These are phyloP conservation scores for Alloascoidea hylecoeti DNA, from an alignment of 805 yeast genomes.

Conservation along the genomic window DNA sequence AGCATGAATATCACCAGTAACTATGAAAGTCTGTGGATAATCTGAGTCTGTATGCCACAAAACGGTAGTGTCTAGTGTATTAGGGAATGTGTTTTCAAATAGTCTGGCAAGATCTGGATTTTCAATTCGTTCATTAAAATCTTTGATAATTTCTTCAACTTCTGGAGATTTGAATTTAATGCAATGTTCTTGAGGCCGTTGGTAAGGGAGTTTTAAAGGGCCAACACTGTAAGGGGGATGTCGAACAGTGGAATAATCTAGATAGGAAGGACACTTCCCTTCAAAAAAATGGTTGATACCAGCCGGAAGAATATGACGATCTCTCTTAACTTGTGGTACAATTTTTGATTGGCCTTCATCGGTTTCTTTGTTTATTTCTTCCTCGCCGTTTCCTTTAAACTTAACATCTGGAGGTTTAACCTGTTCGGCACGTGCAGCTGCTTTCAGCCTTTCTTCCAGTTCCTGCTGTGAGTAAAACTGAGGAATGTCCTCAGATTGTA, in stretches of 20 bases:
- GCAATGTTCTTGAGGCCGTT: conserved; percentile 62
- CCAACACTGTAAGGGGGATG: conserved; percentile 54
- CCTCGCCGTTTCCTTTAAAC: too few relatives aligned
- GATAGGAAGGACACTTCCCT: conserved; percentile 64
- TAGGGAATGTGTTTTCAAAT: conserved; percentile 75
- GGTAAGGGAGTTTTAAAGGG: conserved; percentile 41
- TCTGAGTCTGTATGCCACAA: conserved; percentile 39
- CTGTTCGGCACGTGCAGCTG: too few relatives aligned
- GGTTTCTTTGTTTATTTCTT: too few relatives aligned
- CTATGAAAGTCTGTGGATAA: conserved; percentile 54
- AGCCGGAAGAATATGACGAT: too few relatives aligned
- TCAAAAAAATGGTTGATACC: too few relatives aligned
- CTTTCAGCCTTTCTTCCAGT: too few relatives aligned
- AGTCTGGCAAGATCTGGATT: conserved; percentile 60
- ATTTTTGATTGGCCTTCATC: too few relatives aligned
- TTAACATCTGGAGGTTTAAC: too few relatives aligned
- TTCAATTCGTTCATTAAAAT: conserved; percentile 31
- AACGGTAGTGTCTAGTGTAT: conserved; percentile 79
- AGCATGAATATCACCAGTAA: conserved; percentile 88
- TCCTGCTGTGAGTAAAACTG: too few relatives aligned
- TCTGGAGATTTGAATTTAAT: conserved; percentile 54
- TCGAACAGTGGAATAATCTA: conserved; percentile 34
- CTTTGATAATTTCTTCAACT: conserved; percentile 46
- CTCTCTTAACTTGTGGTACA: too few relatives aligned
- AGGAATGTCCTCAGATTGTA: too few relatives aligned